A percentile compares a stretch with the other conserved stretches of the same genome.
phyloP scores from a whole-genome alignment of 2,329 filamentous ascomycete genomes.

The Aspergillus terreus region DNA sequence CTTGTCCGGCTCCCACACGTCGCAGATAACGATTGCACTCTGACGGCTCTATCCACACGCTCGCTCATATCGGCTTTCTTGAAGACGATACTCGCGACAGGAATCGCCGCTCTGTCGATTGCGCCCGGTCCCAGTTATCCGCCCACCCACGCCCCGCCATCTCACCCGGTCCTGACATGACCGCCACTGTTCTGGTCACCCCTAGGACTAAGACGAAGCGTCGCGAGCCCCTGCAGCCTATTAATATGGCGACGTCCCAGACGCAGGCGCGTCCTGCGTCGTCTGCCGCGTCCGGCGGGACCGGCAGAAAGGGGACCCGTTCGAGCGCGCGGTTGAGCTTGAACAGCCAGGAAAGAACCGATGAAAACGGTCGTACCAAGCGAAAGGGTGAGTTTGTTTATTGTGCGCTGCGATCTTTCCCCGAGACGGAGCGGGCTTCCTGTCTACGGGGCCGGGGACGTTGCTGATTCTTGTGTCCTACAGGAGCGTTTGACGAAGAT shows the following conservation, averaged over 20 bases:
- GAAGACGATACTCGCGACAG: too few relatives aligned
- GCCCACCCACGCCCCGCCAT: not conserved
- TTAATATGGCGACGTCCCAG: constrained; percentile 37
- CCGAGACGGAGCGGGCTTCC: too few relatives aligned
- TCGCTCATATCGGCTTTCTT: too few relatives aligned
- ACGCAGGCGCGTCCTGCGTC: constrained; percentile 33
- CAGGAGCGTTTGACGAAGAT: constrained; percentile 62
- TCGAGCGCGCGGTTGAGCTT: constrained; percentile 35
- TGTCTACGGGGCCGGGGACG: too few relatives aligned
- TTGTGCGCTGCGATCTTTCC: not conserved
- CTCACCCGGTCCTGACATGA: constrained; percentile 31
- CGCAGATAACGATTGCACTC: too few relatives aligned
- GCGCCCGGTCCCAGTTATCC: too few relatives aligned
- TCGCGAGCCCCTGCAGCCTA: constrained; percentile 34
- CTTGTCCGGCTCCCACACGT: too few relatives aligned
- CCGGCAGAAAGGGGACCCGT: constrained; percentile 21
- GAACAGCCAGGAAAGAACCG: constrained; percentile 29
- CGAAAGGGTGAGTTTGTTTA: constrained; percentile 39
- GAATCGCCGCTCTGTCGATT: too few relatives aligned
- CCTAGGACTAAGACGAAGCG: constrained; percentile 32
- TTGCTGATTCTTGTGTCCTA: constrained; percentile 11
- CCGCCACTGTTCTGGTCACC: constrained; percentile 34
- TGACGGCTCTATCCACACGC: too few relatives aligned
- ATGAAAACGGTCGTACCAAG: constrained; percentile 21
- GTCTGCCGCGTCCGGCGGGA: constrained; percentile 22